Conservation (phyloP, 768 basidiomycete genomes). For the Lenzites betulinus region DNA sequence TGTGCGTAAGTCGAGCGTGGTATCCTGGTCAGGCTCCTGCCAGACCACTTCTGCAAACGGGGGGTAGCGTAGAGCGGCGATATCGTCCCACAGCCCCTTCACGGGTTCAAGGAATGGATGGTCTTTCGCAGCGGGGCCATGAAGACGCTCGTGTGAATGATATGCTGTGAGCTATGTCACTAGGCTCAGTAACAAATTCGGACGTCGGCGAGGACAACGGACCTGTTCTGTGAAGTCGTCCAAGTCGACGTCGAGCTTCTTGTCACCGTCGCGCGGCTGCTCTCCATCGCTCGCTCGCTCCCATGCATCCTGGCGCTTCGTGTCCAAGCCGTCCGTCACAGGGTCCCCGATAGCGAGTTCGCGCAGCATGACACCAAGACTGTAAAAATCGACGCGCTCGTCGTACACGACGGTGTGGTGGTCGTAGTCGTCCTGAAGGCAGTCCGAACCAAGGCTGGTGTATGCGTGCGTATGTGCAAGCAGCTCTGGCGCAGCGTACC, state of each 20-base stretch:
- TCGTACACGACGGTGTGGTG: slow-evolving; percentile 17
- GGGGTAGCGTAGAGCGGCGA: slow-evolving; percentile 7
- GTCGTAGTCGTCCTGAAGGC: background rate
- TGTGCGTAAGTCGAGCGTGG: slow-evolving; percentile 12
- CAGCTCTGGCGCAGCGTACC: slow-evolving; percentile 24
- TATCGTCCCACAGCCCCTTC: slow-evolving; percentile 13
- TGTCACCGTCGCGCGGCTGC: no score
- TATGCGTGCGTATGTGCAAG: slow-evolving; percentile 4
- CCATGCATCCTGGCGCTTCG: slow-evolving; percentile 1
- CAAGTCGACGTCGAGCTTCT: slow-evolving; percentile 1
- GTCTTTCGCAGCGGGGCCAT: background rate
- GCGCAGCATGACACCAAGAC: slow-evolving; percentile 18
- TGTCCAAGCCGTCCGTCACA: background rate
- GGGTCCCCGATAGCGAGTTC: slow-evolving; percentile 16
- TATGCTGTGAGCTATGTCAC: background rate
- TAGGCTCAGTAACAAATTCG: background rate
- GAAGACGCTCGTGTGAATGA: slow-evolving; percentile 12
- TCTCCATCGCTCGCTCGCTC: slow-evolving; percentile 16
- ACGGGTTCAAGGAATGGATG: slow-evolving; percentile 17
- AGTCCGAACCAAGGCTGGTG: background rate
- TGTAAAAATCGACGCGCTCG: slow-evolving; percentile 23
- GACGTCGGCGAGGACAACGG: background rate
- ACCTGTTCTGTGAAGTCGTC: slow-evolving; percentile 3
- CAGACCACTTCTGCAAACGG: slow-evolving; percentile 9
- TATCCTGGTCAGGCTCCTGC: slow-evolving; percentile 12